Evolutionary conservation across 345 rosid species (phyloP).

Genomic region (Murraya paniculata): DNA sequence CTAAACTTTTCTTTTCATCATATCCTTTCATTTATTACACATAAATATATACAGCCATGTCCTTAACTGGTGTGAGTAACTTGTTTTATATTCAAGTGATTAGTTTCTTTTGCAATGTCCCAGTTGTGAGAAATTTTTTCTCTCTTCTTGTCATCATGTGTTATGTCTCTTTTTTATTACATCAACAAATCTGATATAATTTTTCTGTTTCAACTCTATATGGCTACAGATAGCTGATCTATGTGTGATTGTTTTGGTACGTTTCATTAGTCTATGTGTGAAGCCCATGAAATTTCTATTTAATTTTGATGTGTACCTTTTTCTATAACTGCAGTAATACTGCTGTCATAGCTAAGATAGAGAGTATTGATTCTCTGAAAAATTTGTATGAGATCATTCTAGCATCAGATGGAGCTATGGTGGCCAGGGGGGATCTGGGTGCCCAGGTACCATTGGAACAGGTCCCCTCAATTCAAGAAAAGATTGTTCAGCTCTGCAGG

Average conservation of each 20-base stretch:
- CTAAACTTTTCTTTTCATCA: background rate
- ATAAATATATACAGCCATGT: background rate
- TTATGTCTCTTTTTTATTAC: background rate
- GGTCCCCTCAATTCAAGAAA: slow-evolving; percentile 15
- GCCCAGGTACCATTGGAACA: slow-evolving; percentile 22
- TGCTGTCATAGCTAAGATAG: slow-evolving; percentile 56
- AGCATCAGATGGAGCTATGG: slow-evolving; percentile 34
- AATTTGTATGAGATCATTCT: slow-evolving; percentile 53
- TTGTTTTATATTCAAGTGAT: background rate
- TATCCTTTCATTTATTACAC: background rate
- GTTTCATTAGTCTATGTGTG: background rate
- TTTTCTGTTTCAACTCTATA: background rate
- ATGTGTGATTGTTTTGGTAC: background rate
- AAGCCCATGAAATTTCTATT: background rate
- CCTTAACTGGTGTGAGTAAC: slow-evolving; percentile 1
- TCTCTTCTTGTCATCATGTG: background rate
- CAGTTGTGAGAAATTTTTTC: background rate
- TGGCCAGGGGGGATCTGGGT: slow-evolving; percentile 25
- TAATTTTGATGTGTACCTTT: background rate
- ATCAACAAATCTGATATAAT: background rate
- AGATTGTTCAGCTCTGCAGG: slow-evolving; percentile 16
- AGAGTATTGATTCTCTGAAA: slow-evolving; percentile 51
- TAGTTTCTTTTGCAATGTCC: background rate
- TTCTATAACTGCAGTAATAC: slow-evolving; percentile 36
- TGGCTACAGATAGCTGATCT: background rate